A percentile compares a stretch with the other conserved stretches of the same genome.
Conservation (phyloP, 306 rosid genomes). For the Castanopsis chinensis region DNA sequence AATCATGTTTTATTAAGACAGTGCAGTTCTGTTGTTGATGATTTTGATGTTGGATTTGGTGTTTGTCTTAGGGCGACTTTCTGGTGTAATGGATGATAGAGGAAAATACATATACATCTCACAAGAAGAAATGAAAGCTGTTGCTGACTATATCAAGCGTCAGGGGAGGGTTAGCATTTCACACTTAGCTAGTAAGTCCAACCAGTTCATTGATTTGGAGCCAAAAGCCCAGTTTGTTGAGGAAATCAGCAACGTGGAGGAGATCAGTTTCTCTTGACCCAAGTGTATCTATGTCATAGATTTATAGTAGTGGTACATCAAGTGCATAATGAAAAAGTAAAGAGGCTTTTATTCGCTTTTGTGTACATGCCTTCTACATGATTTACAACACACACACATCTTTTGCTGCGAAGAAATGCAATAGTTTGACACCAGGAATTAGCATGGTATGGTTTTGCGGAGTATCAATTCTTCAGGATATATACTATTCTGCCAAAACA, state of each 20-base stretch:
- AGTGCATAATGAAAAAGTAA: conserved; percentile 6
- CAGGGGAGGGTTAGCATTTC: conserved; percentile 94
- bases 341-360: background rate
- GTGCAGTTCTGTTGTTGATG: background rate
- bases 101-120: conserved; percentile 94
- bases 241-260: conserved; percentile 53
- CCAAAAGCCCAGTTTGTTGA: conserved; percentile 66
- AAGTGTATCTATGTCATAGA: conserved; percentile 7
- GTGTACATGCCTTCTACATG: conserved; percentile 3
- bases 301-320: background rate
- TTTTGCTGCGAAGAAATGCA: background rate
- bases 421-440: background rate
- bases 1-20: background rate
- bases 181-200: conserved; percentile 91
- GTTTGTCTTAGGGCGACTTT: conserved; percentile 64
- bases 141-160: conserved; percentile 84
- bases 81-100: conserved; percentile 98
- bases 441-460: background rate
- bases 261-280: conserved; percentile 56
- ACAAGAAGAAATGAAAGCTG: conserved; percentile 93
- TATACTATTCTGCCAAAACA: background rate
- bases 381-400: background rate
- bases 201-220: conserved; percentile 98
- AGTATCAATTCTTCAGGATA: background rate
- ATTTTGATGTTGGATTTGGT: conserved; percentile 13